Percentiles rank a stretch among this genome's conserved stretches.
These are phyloP conservation scores for Debaryomyces psychrophilus DNA, from an alignment of 1,139 yeast species.

Conservation along the genomic window DNA sequence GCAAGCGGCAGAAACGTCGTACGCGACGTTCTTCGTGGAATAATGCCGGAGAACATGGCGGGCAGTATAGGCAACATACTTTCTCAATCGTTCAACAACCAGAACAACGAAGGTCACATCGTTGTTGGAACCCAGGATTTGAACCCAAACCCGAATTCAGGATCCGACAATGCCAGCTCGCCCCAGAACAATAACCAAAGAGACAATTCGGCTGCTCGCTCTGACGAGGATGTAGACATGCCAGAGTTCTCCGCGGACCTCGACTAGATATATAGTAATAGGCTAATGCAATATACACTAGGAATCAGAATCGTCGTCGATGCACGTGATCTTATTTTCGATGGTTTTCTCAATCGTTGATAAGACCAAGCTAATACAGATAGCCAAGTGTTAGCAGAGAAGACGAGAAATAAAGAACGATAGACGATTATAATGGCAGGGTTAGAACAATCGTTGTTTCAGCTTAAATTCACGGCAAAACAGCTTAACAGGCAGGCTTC, in stretches of 20 bases:
- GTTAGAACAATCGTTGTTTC: constrained; percentile 51
- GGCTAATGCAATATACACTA: neutral
- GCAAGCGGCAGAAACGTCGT: constrained; percentile 11
- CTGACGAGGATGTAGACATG: constrained; percentile 22
- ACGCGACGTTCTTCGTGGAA: constrained; percentile 19
- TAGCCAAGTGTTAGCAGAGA: neutral
- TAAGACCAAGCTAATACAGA: neutral
- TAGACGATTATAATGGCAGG: constrained; percentile 39
- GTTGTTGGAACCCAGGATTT: constrained; percentile 12
- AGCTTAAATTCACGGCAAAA: constrained; percentile 83
- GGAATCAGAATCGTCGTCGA: no score
- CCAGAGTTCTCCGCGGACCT: constrained; percentile 22
- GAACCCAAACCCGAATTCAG: constrained; percentile 13
- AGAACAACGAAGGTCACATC: constrained; percentile 14
- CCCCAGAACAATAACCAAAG: neutral
- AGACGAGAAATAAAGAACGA: neutral
- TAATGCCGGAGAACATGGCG: constrained; percentile 18
- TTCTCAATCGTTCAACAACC: constrained; percentile 15
- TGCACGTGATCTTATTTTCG: neutral
- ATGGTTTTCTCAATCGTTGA: neutral
- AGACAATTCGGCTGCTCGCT: neutral
- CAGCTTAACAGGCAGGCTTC: constrained; percentile 88
- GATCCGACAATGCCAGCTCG: constrained; percentile 2
- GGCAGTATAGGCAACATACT: constrained; percentile 19
- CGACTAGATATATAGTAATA: constrained; percentile 15